Evolutionary conservation across 805 yeast species (phyloP), one percentile per base, ranked within the genome.

Genomic region (Hyphopichia homilentoma): DNA sequence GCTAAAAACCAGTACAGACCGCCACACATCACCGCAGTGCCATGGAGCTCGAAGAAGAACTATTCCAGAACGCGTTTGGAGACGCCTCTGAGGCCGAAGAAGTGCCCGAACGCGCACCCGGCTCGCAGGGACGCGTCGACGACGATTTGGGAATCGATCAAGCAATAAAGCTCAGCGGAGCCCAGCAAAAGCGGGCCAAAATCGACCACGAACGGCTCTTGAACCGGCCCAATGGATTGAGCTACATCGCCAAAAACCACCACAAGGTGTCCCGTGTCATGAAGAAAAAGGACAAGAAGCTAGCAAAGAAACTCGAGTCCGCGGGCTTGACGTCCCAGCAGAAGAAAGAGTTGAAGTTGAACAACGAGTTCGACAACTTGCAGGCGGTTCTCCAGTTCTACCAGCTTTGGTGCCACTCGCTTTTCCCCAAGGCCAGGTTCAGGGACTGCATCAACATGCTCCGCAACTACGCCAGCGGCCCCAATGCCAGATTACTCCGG

Each of bases 381-480:
- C 44, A 59, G 2, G 47, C 61, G 1, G 52, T 63, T 1, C 41
- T 66, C 21, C 67, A 65, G 44, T 66, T 64, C 44, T 66, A 66
- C 45, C 70, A 66, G 40, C 48, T 66, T 16, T 66, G 73, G 73
- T 66, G 71, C 43, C 71, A 66, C 35, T 62, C 68, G 1, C 61
- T 87, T 23, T 86, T 73, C 49, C 95, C 96, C 4, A 84, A 82
- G 59, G 86, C 93, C 11, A 79, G 75, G 40, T 84, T 88, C 43
- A 64, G 65, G 29, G 94, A 85, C 52, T 79, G 88, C 47, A 58
- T 82, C 1, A 63, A 68, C 16, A 56, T 81, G 43, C 56, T 79
- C 30, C 64, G 70, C 25, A 57, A 66, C 11, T 66, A 77, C 25
- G 80, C 84, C 9, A 57, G 51, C 16, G 53, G 55, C 54, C 40